Percentiles rank a stretch among this genome's conserved stretches.
Evolutionary conservation across 2,329 filamentous ascomycete genomes (phyloP).

Genomic region (Trichoderma sp.): DNA sequence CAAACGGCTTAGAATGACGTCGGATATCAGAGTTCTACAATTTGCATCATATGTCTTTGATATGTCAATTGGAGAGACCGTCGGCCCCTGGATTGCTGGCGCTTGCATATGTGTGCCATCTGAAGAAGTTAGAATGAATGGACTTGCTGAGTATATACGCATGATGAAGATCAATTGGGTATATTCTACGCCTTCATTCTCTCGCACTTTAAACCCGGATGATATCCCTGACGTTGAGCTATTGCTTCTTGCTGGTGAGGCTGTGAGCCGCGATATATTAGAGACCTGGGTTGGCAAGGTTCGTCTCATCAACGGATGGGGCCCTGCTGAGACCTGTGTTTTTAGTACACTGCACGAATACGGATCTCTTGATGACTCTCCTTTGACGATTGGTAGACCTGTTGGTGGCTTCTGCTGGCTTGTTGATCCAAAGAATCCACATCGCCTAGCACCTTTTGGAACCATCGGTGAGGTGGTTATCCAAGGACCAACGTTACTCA

Average conservation of each 20-base stretch:
- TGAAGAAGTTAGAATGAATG: constrained; percentile 5
- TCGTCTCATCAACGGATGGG: constrained; percentile 16
- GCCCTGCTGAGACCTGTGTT: constrained; percentile 19
- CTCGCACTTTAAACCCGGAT: constrained; percentile 24
- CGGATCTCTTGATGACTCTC: not conserved
- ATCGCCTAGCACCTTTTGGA: not conserved
- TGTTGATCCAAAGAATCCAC: constrained; percentile 3
- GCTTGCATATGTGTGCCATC: constrained; percentile 21
- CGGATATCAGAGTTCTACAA: constrained; percentile 6
- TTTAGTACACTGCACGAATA: constrained; percentile 13
- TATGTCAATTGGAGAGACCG: constrained; percentile 10
- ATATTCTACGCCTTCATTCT: constrained; percentile 15
- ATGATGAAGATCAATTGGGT: constrained; percentile 7
- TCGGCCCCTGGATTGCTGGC: constrained; percentile 5
- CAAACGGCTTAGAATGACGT: not conserved
- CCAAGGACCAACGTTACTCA: constrained; percentile 14
- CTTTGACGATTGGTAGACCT: constrained; percentile 11
- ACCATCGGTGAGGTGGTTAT: constrained; percentile 11
- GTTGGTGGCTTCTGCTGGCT: constrained; percentile 18
- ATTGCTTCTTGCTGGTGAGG: constrained; percentile 13
- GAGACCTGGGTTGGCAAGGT: constrained; percentile 14
- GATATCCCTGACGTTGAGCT: constrained; percentile 9
- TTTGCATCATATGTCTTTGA: constrained; percentile 21
- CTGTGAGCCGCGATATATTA: constrained; percentile 3
- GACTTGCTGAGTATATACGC: constrained; percentile 1